These are phyloP conservation scores for Coccomyxa sp. DNA, from an alignment of 139 green algal genomes.

Conservation along the genomic window DNA sequence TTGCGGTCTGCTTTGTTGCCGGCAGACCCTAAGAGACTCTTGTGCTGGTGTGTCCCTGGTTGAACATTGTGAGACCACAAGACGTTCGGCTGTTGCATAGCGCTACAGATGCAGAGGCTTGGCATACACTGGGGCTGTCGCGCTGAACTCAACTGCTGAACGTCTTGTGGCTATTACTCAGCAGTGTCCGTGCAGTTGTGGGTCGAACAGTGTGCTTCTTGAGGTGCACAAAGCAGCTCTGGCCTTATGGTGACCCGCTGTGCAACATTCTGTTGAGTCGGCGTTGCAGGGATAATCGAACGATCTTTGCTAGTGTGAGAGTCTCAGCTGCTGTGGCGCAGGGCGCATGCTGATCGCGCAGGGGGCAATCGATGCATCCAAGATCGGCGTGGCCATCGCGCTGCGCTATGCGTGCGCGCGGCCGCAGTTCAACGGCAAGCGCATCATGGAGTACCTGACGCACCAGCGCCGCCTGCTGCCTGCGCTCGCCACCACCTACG, in stretches of 20 bases:
- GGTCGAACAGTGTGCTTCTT: too few species aligned
- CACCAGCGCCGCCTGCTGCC: conserved; percentile 82
- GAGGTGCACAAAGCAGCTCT: background rate
- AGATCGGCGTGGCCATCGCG: conserved; percentile 79
- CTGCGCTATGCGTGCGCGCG: conserved; percentile 66
- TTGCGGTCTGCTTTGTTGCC: too few species aligned
- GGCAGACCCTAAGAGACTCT: too few species aligned
- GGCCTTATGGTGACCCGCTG: background rate
- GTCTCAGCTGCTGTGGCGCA: conserved; percentile 1
- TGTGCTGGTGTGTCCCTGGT: too few species aligned
- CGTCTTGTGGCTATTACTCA: too few species aligned
- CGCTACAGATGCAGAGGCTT: too few species aligned
- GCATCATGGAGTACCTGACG: conserved; percentile 81
- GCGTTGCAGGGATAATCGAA: background rate
- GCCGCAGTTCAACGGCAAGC: conserved; percentile 65
- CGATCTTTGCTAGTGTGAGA: too few species aligned
- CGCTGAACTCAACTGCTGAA: too few species aligned
- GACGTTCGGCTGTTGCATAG: too few species aligned
- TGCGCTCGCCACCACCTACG: conserved; percentile 72
- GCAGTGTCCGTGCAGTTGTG: too few species aligned
- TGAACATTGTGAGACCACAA: too few species aligned
- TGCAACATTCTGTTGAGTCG: background rate
- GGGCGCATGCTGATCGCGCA: conserved; percentile 78
- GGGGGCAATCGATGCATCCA: conserved; percentile 71
- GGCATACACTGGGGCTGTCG: too few species aligned